A percentile compares a stretch with the other conserved stretches of the same genome.
Conservation (phyloP, 495 filamentous ascomycete genomes). For the Friedmanniomyces simplex region DNA sequence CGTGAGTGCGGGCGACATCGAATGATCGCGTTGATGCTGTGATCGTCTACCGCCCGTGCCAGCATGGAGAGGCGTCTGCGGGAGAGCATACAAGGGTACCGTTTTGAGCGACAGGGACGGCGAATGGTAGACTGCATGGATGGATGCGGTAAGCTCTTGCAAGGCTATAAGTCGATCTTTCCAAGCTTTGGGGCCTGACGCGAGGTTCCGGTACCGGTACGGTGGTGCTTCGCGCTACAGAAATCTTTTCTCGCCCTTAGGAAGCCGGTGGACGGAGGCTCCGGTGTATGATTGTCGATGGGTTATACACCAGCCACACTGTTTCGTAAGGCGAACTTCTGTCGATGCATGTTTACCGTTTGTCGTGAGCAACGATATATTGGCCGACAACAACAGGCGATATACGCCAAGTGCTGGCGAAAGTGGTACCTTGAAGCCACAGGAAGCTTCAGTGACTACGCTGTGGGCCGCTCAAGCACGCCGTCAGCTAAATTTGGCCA, state of each 20-base stretch:
- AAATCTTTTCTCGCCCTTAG: no score
- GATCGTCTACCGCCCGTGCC: not conserved
- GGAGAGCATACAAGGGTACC: not conserved
- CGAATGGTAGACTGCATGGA: not conserved
- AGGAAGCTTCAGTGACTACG: no score
- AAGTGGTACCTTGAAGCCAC: no score
- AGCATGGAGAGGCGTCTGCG: not conserved
- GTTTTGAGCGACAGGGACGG: not conserved
- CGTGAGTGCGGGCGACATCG: not conserved
- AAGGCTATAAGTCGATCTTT: not conserved
- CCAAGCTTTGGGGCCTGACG: not conserved
- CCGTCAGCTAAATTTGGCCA: no score
- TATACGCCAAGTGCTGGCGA: no score
- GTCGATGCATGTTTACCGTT: not conserved
- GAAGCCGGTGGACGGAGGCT: no score
- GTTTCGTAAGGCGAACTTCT: not conserved
- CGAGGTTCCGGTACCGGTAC: no score
- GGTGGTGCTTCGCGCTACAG: no score
- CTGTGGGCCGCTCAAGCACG: no score
- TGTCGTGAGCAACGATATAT: no score
- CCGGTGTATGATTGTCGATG: not conserved
- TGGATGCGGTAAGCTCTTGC: not conserved
- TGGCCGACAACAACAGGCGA: no score
- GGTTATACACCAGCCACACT: not conserved
- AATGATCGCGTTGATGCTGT: not conserved